Conservation (phyloP, 805 yeast species). For the Metschnikowia drakensbergensis region DNA sequence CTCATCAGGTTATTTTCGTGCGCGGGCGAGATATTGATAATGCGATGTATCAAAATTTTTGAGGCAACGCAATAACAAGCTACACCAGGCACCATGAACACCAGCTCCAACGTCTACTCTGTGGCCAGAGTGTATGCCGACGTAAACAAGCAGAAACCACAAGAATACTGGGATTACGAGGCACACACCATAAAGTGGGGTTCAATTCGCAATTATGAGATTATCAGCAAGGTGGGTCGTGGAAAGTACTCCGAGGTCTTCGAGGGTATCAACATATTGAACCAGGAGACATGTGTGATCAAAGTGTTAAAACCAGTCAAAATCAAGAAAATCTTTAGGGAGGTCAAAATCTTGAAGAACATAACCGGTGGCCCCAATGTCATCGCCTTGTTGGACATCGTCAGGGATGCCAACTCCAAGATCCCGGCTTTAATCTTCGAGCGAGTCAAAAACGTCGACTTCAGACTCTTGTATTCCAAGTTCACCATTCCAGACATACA, state of each 20-base stretch:
- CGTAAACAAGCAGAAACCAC: conserved; percentile 63
- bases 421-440: conserved; percentile 89
- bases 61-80: conserved; percentile 4
- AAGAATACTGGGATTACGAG: conserved; percentile 85
- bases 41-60: conserved; percentile 14
- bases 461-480: conserved; percentile 74
- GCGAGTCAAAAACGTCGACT: conserved; percentile 77
- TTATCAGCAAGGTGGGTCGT: conserved; percentile 79
- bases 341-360: conserved; percentile 82
- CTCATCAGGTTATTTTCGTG: conserved; percentile 4
- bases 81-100: conserved; percentile 2
- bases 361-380: conserved; percentile 82
- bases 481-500: conserved; percentile 73
- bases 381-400: conserved; percentile 72
- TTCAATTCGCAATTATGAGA: conserved; percentile 56
- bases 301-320: conserved; percentile 92
- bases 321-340: conserved; percentile 85
- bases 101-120: conserved; percentile 21
- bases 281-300: conserved; percentile 65
- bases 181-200: conserved; percentile 46
- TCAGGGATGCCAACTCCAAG: conserved; percentile 71
- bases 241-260: conserved; percentile 97
- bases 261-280: conserved; percentile 69
- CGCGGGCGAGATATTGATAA: conserved; percentile 9
- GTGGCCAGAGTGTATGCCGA: conserved; percentile 65